Percentiles rank a stretch among this genome's conserved stretches.
Conservation (phyloP, 2,329 filamentous ascomycete genomes). For the Diaporthe vexans region DNA sequence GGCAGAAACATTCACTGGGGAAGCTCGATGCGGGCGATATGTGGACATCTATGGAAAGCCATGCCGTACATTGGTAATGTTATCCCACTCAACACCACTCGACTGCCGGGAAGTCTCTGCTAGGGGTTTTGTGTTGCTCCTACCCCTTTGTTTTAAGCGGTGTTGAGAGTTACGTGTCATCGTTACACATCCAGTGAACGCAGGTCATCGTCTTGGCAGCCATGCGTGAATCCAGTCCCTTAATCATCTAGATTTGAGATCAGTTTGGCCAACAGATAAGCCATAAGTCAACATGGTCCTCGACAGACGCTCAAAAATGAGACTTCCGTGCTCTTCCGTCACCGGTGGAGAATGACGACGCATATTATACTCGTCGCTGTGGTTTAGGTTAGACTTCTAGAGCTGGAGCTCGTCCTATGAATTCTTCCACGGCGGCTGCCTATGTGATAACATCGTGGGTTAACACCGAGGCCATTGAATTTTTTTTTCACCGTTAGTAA, state of each 20-base stretch:
- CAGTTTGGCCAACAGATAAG: not conserved
- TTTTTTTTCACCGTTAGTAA: not conserved
- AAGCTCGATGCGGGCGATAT: not conserved
- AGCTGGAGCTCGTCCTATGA: not conserved
- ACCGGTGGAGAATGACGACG: not conserved
- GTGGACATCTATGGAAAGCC: not conserved
- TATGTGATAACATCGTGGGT: not conserved
- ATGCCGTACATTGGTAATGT: not conserved
- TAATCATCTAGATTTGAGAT: not conserved
- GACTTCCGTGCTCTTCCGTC: not conserved
- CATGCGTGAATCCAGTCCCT: not conserved
- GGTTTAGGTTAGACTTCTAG: not conserved
- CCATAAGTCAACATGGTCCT: not conserved
- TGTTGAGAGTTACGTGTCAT: not conserved
- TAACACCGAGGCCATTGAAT: too few relatives aligned
- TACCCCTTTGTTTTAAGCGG: not conserved
- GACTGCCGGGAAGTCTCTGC: not conserved
- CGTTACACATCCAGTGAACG: not conserved
- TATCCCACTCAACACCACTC: not conserved
- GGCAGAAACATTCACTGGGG: not conserved
- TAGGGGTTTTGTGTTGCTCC: not conserved
- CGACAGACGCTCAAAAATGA: not conserved
- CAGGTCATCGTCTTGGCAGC: not conserved
- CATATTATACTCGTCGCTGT: not conserved
- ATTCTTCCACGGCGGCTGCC: not conserved